Evolutionary conservation across 768 basidiomycete genomes (phyloP), one percentile per base, ranked within the genome.

Genomic region (Tulasnella sp.): DNA sequence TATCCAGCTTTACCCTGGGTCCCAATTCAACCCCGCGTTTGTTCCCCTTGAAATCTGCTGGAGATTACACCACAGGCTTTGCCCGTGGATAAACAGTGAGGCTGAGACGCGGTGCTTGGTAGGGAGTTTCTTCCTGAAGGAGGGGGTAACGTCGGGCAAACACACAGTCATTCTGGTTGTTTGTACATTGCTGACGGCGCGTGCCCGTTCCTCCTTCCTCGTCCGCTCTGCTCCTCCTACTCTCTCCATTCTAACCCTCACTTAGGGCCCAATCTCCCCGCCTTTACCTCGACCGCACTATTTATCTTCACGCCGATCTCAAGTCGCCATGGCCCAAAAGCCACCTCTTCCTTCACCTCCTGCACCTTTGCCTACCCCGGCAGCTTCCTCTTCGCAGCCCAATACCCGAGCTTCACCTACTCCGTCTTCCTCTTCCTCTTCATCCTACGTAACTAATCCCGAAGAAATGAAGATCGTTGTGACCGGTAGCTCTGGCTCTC

Each of bases 381-480:
- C 71, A 32, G 37, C 44, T 40, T 40, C 71, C 39, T 46, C 71
- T 42, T 72, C n/a, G 44, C n/a, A 72, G 16, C 37, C 71, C 37
- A n/a, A 72, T 72, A 70, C 40, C 40, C 40, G 70, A 35, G 70
- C 35, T 18, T 46, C 44, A 26, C 44, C 71, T 29, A 72, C 37
- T 40, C 71, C n/a, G 26, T 72, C 71, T n/a, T 18, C 29, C 7
- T 72, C 71, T 13, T 46, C 71, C 44, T 20, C n/a, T 15, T 40
- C 71, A 37, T 40, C 71, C 29, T 37, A 40, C 71, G 39, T 46
- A 26, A 72, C 75, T 16, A 61, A 32, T 37, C 74, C 55, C 29
- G 42, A 39, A 20, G 35, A 57, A 46, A 77, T 79, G 70, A 79
- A 77, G 70, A 75, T 80, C 74, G 78, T 79, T 46, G 69, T 80